Conservation (phyloP, 225 moss, liverwort and hornwort species). For the Antitrichia curtipendula region DNA sequence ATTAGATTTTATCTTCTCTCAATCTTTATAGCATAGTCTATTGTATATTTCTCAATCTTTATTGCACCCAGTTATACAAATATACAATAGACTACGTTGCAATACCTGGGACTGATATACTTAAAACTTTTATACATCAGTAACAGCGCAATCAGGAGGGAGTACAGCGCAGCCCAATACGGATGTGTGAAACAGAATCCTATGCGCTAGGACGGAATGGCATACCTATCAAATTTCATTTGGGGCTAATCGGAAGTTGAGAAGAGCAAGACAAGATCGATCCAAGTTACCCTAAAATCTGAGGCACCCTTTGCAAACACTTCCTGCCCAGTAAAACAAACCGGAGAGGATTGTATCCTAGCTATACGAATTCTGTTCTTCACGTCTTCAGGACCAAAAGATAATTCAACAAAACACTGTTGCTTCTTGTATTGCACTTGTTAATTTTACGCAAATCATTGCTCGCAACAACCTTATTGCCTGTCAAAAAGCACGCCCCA, state of each 20-base stretch:
- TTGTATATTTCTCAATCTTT: too few relatives aligned
- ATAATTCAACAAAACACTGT: too few relatives aligned
- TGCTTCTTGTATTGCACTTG: not conserved
- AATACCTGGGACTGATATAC: not conserved
- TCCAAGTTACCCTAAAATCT: not conserved
- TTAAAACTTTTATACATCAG: not conserved
- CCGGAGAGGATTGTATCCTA: not conserved
- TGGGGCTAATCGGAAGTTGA: not conserved
- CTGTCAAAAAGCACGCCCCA: not conserved
- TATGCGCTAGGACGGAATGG: not conserved
- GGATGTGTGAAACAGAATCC: not conserved
- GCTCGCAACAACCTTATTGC: too few relatives aligned
- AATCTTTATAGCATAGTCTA: too few relatives aligned
- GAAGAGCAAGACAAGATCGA: not conserved
- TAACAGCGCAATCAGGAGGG: not conserved
- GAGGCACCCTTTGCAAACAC: not conserved
- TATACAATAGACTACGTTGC: not conserved
- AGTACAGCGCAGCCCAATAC: not conserved
- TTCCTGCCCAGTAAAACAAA: not conserved
- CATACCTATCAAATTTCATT: not conserved
- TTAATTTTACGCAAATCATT: too few relatives aligned
- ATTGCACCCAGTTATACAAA: too few relatives aligned
- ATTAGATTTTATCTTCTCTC: not conserved
- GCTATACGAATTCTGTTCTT: not conserved
- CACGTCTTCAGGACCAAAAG: too few relatives aligned